These are phyloP conservation scores for Asterophora lycoperdoides DNA, from an alignment of 768 basidiomycete species.

Conservation along the genomic window DNA sequence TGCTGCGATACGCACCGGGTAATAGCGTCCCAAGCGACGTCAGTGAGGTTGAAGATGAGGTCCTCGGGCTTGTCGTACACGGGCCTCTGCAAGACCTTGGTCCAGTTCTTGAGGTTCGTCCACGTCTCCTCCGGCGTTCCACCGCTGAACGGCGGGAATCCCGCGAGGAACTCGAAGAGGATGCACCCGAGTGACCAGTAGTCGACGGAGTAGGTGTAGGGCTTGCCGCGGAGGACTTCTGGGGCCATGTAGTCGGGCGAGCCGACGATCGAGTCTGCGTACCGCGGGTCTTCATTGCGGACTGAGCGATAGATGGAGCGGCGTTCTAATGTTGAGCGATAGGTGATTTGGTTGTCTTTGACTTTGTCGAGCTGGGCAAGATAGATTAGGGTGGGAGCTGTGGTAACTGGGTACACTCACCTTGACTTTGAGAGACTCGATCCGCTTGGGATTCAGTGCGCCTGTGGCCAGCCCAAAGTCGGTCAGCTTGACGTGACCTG, in stretches of 20 bases:
- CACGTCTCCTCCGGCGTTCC: conserved; percentile 96
- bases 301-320: conserved; percentile 93
- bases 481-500: conserved; percentile 95
- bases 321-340: conserved; percentile 89
- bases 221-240: conserved; percentile 89
- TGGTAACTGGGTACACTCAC: conserved; percentile 32
- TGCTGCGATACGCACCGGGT: conserved; percentile 52
- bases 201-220: conserved; percentile 94
- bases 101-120: conserved; percentile 99
- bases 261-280: conserved; percentile 96
- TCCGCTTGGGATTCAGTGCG: conserved; percentile 88
- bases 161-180: conserved; percentile 93
- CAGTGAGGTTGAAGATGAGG: conserved; percentile 91
- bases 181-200: conserved; percentile 99
- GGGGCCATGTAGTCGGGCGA: conserved; percentile 99
- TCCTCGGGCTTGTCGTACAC: conserved; percentile 96
- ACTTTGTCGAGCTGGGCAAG: conserved; percentile 82
- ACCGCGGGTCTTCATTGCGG: conserved; percentile 84
- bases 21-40: conserved; percentile 92
- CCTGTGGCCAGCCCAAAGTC: conserved; percentile 98
- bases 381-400: not conserved
- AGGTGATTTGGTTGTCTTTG: conserved; percentile 86
- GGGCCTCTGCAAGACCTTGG: conserved; percentile 83
- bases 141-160: conserved; percentile 98
- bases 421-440: conserved; percentile 92